Evolutionary conservation across 73 alveolate species (phyloP).

Genomic region (Tetrahymena thermophila): DNA sequence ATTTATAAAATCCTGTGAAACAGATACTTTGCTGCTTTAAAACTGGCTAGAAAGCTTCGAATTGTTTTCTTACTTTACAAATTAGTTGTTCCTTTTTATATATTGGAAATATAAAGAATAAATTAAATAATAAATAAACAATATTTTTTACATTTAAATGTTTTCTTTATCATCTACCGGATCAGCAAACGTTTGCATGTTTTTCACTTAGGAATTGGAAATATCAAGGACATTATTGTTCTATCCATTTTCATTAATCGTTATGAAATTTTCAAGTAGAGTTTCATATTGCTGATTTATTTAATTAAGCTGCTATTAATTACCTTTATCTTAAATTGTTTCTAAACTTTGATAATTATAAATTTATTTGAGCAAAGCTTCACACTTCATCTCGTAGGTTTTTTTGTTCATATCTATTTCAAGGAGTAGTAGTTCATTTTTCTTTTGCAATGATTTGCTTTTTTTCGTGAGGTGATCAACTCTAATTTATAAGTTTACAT

Average conservation of each 20-base stretch:
- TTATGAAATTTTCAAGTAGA: neutral
- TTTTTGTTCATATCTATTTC: neutral
- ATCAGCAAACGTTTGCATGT: neutral
- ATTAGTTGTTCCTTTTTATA: neutral
- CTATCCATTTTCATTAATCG: neutral
- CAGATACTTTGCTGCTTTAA: too few relatives aligned
- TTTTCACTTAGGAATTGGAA: neutral
- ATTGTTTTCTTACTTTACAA: too few relatives aligned
- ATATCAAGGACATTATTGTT: neutral
- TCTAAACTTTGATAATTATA: neutral
- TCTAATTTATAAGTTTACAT: neutral
- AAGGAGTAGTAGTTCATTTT: neutral
- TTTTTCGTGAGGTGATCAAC: neutral
- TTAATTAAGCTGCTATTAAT: neutral
- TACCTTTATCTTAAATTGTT: neutral
- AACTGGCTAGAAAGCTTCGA: too few relatives aligned
- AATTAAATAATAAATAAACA: neutral
- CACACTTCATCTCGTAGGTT: neutral
- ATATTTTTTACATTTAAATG: neutral
- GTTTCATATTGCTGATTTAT: neutral
- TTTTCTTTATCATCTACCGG: neutral
- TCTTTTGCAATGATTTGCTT: neutral
- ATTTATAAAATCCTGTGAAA: too few relatives aligned
- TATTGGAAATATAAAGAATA: neutral
- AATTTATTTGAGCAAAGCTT: neutral